Evolutionary conservation across 2,329 filamentous ascomycete species (phyloP).

Genomic region (Arthroderma sp.): DNA sequence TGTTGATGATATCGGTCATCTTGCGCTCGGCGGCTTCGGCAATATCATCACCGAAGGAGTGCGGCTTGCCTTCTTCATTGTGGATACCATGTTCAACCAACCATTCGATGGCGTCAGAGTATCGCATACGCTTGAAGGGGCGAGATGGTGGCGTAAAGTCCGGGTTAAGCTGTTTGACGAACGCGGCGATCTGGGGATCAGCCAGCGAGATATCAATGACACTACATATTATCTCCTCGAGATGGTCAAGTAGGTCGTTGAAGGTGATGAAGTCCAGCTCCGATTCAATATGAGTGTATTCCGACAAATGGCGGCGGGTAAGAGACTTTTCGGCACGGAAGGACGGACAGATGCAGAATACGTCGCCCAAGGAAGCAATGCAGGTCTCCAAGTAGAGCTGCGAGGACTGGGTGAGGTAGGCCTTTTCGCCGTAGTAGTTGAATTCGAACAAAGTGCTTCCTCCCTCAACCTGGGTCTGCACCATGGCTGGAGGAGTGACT

Average conservation of each 20-base stretch:
- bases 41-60: constrained; percentile 93
- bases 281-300: constrained; percentile 94
- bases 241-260: constrained; percentile 70
- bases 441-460: constrained; percentile 84
- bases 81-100: constrained; percentile 76
- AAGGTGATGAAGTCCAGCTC: constrained; percentile 96
- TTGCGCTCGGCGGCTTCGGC: constrained; percentile 90
- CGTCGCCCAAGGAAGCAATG: constrained; percentile 78
- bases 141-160: constrained; percentile 68
- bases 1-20: constrained; percentile 96
- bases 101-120: constrained; percentile 89
- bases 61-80: constrained; percentile 84
- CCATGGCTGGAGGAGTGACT: constrained; percentile 78
- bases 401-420: constrained; percentile 91
- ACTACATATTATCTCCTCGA: constrained; percentile 77
- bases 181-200: constrained; percentile 58
- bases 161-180: constrained; percentile 82
- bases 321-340: constrained; percentile 96
- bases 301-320: constrained; percentile 83
- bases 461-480: constrained; percentile 91
- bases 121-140: constrained; percentile 91
- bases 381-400: constrained; percentile 97
- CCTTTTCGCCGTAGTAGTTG: constrained; percentile 76
- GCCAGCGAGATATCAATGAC: constrained; percentile 68
- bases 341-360: constrained; percentile 96